Percentiles rank a stretch among this genome's conserved stretches.
Evolutionary conservation across 805 yeast species (phyloP).

Genomic region (Myxozyma lipomycoides): DNA sequence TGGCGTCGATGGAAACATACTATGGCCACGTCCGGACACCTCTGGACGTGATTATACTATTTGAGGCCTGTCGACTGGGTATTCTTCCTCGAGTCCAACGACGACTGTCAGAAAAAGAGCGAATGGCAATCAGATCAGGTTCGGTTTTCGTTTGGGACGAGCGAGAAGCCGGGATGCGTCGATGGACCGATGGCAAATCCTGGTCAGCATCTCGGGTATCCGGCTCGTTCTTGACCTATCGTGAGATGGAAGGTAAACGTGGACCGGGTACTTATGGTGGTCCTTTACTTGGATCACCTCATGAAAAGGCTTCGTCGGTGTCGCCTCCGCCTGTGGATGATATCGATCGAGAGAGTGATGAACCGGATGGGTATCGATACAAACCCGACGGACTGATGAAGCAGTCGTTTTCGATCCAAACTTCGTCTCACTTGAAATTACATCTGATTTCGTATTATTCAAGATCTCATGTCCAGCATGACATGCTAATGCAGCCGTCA

Average conservation of each 20-base stretch:
- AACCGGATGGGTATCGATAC: conserved; percentile 40
- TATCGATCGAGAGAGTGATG: conserved; percentile 12
- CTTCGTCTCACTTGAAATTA: conserved; percentile 50
- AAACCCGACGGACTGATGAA: conserved; percentile 57
- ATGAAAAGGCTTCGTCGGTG: neutral
- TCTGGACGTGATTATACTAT: conserved; percentile 57
- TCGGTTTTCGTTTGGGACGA: conserved; percentile 71
- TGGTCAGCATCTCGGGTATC: conserved; percentile 72
- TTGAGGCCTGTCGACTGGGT: conserved; percentile 61
- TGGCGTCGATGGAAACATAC: conserved; percentile 51
- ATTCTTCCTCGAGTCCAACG: conserved; percentile 56
- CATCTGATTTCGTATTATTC: conserved; percentile 59
- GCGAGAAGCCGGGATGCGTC: conserved; percentile 61
- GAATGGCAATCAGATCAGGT: conserved; percentile 53
- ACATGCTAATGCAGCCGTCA: conserved; percentile 43
- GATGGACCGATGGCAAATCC: conserved; percentile 75
- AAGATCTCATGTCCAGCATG: conserved; percentile 30
- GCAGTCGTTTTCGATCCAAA: conserved; percentile 58
- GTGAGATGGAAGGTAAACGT: conserved; percentile 50
- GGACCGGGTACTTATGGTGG: conserved; percentile 21
- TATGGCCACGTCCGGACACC: conserved; percentile 56
- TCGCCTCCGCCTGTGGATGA: conserved; percentile 1
- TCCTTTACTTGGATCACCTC: conserved; percentile 14
- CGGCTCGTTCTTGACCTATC: conserved; percentile 58
- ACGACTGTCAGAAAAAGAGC: conserved; percentile 54